Evolutionary conservation across 306 rosid species (phyloP).

Genomic region (Pueraria montana): DNA sequence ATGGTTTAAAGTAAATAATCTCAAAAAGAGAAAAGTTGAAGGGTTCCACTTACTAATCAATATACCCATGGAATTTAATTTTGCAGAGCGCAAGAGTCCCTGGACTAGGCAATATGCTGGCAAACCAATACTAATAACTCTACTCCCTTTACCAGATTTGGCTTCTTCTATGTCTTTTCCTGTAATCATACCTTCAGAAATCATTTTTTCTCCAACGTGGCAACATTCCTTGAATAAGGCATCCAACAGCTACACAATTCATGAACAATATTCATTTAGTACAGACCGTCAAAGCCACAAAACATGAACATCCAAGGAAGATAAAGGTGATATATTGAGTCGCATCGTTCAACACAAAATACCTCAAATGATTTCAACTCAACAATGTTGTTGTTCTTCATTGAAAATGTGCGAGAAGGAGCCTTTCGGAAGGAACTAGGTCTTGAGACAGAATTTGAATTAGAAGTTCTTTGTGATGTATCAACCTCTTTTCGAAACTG

Average conservation of each 20-base stretch:
- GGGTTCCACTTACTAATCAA: slow-evolving; percentile 68
- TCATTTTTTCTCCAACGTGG: slow-evolving; percentile 67
- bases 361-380: slow-evolving; percentile 93
- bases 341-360: slow-evolving; percentile 35
- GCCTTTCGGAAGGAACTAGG: slow-evolving; percentile 61
- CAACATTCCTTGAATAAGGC: slow-evolving; percentile 71
- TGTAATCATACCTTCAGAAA: slow-evolving; percentile 81
- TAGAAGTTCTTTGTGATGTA: slow-evolving; percentile 43
- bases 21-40: not conserved
- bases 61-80: slow-evolving; percentile 70
- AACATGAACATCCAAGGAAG: slow-evolving; percentile 10
- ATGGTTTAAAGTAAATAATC: slow-evolving; percentile 37
- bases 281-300: slow-evolving; percentile 11
- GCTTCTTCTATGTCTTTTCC: slow-evolving; percentile 77
- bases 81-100: slow-evolving; percentile 82
- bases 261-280: slow-evolving; percentile 48
- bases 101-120: slow-evolving; percentile 87
- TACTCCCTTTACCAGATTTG: slow-evolving; percentile 73
- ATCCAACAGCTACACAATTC: slow-evolving; percentile 73
- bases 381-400: slow-evolving; percentile 60
- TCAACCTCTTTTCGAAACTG: slow-evolving; percentile 63
- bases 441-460: slow-evolving; percentile 61
- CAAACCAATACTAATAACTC: slow-evolving; percentile 79
- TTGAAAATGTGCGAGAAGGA: slow-evolving; percentile 66
- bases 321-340: not conserved